Evolutionary conservation across 2,329 filamentous ascomycete species (phyloP).

Genomic region (Neophaeococcomyces aloes): DNA sequence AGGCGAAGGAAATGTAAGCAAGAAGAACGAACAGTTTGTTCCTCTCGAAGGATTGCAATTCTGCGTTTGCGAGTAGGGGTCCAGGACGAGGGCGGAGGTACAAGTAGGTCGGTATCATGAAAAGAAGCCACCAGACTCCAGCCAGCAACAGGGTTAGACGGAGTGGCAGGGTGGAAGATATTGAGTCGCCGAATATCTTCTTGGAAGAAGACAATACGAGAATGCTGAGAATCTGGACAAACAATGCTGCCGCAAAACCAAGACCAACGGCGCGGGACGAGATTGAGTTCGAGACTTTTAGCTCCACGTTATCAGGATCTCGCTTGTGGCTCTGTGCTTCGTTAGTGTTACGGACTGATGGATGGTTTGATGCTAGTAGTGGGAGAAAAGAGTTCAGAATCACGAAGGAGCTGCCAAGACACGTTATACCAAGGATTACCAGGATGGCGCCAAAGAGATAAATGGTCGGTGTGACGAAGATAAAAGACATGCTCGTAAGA

Average conservation of each 20-base stretch:
- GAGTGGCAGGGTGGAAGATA: slow-evolving; percentile 65
- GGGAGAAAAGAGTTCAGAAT: slow-evolving; percentile 86
- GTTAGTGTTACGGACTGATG: slow-evolving; percentile 31
- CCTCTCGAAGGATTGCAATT: not conserved
- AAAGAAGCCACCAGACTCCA: slow-evolving; percentile 77
- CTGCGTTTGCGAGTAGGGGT: slow-evolving; percentile 44
- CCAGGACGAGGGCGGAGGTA: slow-evolving; percentile 77
- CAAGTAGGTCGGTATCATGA: slow-evolving; percentile 70
- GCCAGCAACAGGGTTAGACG: slow-evolving; percentile 72
- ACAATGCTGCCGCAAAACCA: slow-evolving; percentile 72
- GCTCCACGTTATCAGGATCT: not conserved
- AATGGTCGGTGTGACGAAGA: slow-evolving; percentile 62
- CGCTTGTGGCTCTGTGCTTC: not conserved
- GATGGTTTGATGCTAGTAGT: slow-evolving; percentile 72
- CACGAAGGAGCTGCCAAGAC: slow-evolving; percentile 83
- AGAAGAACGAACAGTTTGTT: not conserved
- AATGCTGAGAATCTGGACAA: slow-evolving; percentile 71
- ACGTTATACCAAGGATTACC: slow-evolving; percentile 77
- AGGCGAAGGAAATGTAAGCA: slow-evolving; percentile 4
- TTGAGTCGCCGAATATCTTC: slow-evolving; percentile 36
- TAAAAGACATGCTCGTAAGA: slow-evolving; percentile 71
- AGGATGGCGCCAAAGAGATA: slow-evolving; percentile 70
- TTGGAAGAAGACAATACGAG: slow-evolving; percentile 51
- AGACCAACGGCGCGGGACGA: slow-evolving; percentile 82
- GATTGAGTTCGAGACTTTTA: slow-evolving; percentile 63